Evolutionary conservation across 495 filamentous ascomycete genomes (phyloP), one percentile per base, ranked within the genome.

Genomic region (Friedmanniomyces simplex): DNA sequence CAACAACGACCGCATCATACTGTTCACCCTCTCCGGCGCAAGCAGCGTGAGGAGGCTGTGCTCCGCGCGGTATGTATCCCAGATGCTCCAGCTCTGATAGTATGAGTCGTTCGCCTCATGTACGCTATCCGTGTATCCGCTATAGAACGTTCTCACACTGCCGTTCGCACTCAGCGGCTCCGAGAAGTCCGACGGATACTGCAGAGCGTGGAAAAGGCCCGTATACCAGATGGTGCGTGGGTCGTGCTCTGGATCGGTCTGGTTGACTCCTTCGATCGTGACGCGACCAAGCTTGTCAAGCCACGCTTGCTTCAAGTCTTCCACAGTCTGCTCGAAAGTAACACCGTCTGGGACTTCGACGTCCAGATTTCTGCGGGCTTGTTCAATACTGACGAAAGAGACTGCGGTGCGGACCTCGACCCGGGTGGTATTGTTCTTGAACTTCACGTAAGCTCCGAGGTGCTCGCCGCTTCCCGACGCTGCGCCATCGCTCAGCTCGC

Each of bases 51-150:
- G 53, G 1, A 60, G 39, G 21, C 46, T 47, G 39, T 64, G 61
- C 46, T 60, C 61, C 13, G 61, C 61, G n/a, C 61, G 18, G 24
- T 56, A 64, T 14, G 61, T 64, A 24, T 64, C 61, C 61, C 57
- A 60, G 28, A 60, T 60, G 0, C 43, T 52, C 57, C 52, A 64
- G 32, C 46, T 57, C 47, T 60, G 61, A 47, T 60, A 64, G 32
- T 60, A 64, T 4, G 46, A 57, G 24, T 64, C 61, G 42, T 57
- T 53, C 2, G 52, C 39, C 32, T 52, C 28, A 30, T 60, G 61
- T n/a, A 64, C 42, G 25, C 48, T 53, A 50, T 64, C 61, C 3
- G 61, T 64, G 42, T 60, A 64, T 6, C 61, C 57, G 24, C 55
- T 55, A 34, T 64, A 60, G 43, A 54, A 60, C 8, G 54, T 58